Conservation (phyloP, 2,329 filamentous ascomycete species). For the Colletotrichum lini region DNA sequence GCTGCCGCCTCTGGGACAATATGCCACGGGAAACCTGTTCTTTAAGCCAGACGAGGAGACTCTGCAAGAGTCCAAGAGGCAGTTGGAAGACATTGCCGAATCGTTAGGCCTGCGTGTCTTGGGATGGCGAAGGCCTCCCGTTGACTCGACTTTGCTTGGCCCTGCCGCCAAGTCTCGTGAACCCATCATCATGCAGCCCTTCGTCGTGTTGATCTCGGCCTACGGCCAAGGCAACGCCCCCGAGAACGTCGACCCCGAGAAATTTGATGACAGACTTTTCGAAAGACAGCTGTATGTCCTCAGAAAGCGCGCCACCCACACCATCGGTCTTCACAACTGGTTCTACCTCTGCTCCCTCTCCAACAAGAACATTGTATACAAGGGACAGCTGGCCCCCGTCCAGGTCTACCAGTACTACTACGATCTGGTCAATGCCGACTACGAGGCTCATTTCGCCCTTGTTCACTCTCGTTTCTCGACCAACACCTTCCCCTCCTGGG, state of each 20-base stretch:
- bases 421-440: conserved; percentile 96
- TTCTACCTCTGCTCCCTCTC: conserved; percentile 97
- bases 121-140: conserved; percentile 95
- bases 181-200: conserved; percentile 95
- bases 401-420: conserved; percentile 99
- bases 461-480: conserved; percentile 98
- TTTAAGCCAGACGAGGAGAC: conserved; percentile 97
- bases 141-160: conserved; percentile 92
- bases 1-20: conserved; percentile 90
- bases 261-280: conserved; percentile 88
- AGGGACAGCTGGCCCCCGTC: conserved; percentile 92
- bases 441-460: conserved; percentile 95
- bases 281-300: conserved; percentile 95
- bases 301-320: conserved; percentile 94
- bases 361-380: conserved; percentile 99
- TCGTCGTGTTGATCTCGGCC: conserved; percentile 87
- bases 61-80: conserved; percentile 89
- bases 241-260: conserved; percentile 81
- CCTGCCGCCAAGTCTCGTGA: conserved; percentile 94
- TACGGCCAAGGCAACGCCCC: conserved; percentile 88
- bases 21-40: conserved; percentile 97
- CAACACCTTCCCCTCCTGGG: conserved; percentile 98
- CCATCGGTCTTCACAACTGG: conserved; percentile 97
- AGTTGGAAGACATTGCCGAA: conserved; percentile 94
- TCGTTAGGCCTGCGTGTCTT: conserved; percentile 89